These are phyloP conservation scores for Saccharomycopsis sp. DNA, from an alignment of 805 yeast species.

Conservation along the genomic window DNA sequence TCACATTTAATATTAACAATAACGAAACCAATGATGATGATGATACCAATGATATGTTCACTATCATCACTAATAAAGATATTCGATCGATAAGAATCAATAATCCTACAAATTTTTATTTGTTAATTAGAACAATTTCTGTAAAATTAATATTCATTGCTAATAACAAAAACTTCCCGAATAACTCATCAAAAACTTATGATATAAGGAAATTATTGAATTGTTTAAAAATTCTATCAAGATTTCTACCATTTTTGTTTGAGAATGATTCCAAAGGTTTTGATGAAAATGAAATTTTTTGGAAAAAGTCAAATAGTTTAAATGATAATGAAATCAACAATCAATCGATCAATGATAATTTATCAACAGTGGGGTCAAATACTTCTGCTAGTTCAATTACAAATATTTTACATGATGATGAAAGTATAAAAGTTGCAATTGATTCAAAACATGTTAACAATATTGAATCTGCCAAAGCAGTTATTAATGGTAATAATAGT, in stretches of 20 bases:
- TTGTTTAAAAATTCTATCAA: constrained; percentile 25
- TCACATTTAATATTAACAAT: too few species aligned
- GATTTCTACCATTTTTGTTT: constrained; percentile 11
- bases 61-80: constrained; percentile 45
- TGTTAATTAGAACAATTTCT: constrained; percentile 35
- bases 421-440: constrained; percentile 6
- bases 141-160: constrained; percentile 23
- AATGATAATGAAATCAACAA: background rate
- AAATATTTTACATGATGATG: constrained; percentile 1
- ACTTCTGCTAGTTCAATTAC: background rate
- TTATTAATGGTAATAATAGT: background rate
- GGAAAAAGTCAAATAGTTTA: constrained; percentile 1
- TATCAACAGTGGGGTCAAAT: constrained; percentile 9
- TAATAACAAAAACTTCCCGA: constrained; percentile 21
- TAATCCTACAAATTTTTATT: constrained; percentile 47
- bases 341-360: background rate
- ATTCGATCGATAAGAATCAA: constrained; percentile 47
- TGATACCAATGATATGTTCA: constrained; percentile 45
- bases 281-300: constrained; percentile 8
- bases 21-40: too few species aligned
- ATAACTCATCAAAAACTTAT: constrained; percentile 12
- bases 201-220: constrained; percentile 49
- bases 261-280: background rate
- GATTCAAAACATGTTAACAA: background rate
- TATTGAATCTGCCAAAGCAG: background rate